Conservation (phyloP, 805 yeast genomes). For the Zygotorulaspora sp. region DNA sequence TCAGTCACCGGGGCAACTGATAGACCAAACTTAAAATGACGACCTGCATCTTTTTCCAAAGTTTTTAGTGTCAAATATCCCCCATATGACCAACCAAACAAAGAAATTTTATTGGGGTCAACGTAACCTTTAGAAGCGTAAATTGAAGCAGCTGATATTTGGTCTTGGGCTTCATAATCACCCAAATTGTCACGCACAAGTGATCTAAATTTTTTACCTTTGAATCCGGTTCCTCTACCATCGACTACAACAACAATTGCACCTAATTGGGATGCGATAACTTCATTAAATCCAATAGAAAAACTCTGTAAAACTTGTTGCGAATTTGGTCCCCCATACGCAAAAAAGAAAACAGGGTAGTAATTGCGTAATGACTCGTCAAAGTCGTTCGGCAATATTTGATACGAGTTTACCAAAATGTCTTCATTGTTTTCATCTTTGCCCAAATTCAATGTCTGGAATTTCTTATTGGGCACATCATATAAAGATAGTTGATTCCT, state of each 20-base stretch:
- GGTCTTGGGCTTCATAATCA: conserved; percentile 77
- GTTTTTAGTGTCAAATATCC: conserved; percentile 91
- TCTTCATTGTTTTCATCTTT: conserved; percentile 44
- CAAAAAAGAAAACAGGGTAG: conserved; percentile 84
- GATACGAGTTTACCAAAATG: conserved; percentile 58
- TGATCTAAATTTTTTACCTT: conserved; percentile 72
- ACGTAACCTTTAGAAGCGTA: conserved; percentile 65
- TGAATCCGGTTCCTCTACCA: conserved; percentile 94
- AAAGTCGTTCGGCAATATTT: conserved; percentile 73
- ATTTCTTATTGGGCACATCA: conserved; percentile 53
- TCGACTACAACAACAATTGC: conserved; percentile 92
- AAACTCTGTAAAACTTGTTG: conserved; percentile 69
- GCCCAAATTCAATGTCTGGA: conserved; percentile 51
- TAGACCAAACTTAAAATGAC: conserved; percentile 79
- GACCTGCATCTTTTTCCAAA: conserved; percentile 71
- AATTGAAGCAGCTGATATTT: conserved; percentile 72
- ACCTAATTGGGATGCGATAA: conserved; percentile 69
- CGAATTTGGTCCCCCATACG: conserved; percentile 95
- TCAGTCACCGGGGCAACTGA: conserved; percentile 98
- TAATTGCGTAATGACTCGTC: conserved; percentile 44
- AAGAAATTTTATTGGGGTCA: conserved; percentile 62
- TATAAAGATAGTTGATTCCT: conserved; percentile 38
- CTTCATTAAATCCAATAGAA: conserved; percentile 62
- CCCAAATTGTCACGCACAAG: conserved; percentile 81
- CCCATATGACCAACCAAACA: conserved; percentile 99